Conservation (phyloP, 768 basidiomycete genomes). For the Russula lepida region DNA sequence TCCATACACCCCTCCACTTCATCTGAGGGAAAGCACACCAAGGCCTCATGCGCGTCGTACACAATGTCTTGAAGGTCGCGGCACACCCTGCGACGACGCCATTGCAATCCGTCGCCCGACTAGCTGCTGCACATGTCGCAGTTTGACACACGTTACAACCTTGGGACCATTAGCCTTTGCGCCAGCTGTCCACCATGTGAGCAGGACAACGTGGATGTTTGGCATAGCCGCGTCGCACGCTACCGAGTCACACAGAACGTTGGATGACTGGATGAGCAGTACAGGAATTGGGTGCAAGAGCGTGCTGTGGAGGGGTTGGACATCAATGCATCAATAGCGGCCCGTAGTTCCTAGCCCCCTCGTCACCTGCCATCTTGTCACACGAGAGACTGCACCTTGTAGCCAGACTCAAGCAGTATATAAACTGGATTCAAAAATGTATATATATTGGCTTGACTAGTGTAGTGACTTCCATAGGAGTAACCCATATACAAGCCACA, state of each 20-base stretch:
- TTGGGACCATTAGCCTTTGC: slow-evolving; percentile 25
- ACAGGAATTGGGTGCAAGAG: slow-evolving; percentile 73
- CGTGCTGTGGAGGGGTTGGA: slow-evolving; percentile 64
- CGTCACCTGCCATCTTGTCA: too few relatives aligned
- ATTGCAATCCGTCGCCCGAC: slow-evolving; percentile 46
- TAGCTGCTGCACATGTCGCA: slow-evolving; percentile 84
- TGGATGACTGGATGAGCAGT: slow-evolving; percentile 71
- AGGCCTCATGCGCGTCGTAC: slow-evolving; percentile 80
- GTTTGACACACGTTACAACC: slow-evolving; percentile 84
- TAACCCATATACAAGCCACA: too few relatives aligned
- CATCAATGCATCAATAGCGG: too few relatives aligned
- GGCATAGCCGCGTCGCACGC: slow-evolving; percentile 91
- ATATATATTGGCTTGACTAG: too few relatives aligned
- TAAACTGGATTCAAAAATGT: too few relatives aligned
- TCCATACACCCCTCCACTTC: slow-evolving; percentile 84
- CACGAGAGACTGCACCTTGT: too few relatives aligned
- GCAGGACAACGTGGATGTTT: slow-evolving; percentile 79
- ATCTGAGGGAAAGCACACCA: slow-evolving; percentile 83
- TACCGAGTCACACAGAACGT: slow-evolving; percentile 74
- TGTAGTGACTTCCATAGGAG: too few relatives aligned
- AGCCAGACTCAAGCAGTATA: too few relatives aligned
- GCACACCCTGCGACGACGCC: slow-evolving; percentile 50
- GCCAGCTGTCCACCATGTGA: slow-evolving; percentile 75
- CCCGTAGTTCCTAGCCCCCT: too few relatives aligned
- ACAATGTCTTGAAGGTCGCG: slow-evolving; percentile 84